phyloP scores from a whole-genome alignment of 208 protist species.

The Wallacemonas rigidus region DNA sequence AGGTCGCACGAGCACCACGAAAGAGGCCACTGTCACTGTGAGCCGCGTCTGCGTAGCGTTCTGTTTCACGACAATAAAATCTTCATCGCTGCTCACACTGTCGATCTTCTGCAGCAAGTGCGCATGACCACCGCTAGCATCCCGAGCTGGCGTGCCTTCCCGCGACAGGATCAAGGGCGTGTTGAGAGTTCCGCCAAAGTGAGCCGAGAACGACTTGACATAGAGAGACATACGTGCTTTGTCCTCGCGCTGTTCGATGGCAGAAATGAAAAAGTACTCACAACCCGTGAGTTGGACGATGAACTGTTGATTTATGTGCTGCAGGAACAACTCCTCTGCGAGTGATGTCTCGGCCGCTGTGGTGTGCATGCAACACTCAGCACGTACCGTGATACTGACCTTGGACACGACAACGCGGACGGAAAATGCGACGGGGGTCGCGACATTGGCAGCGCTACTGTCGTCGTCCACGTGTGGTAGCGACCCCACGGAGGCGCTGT shows the following conservation, averaged over 20 bases:
- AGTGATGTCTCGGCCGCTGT: neutral
- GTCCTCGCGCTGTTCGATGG: conserved; percentile 29
- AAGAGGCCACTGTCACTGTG: conserved; percentile 36
- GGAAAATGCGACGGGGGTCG: neutral
- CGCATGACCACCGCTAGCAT: neutral
- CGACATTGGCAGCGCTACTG: neutral
- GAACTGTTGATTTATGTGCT: conserved; percentile 32
- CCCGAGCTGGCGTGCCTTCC: conserved; percentile 16
- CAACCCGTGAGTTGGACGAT: conserved; percentile 15
- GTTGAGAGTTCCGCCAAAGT: conserved; percentile 52
- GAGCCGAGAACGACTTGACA: conserved; percentile 32
- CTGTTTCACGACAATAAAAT: conserved; percentile 59
- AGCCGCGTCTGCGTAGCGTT: conserved; percentile 54
- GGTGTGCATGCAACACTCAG: neutral
- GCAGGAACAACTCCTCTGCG: conserved; percentile 16
- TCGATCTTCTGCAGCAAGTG: conserved; percentile 7
- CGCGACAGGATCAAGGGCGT: conserved; percentile 52
- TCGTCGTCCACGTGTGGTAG: no score
- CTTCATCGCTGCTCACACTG: conserved; percentile 12
- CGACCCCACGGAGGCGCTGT: neutral
- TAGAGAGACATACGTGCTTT: conserved; percentile 42
- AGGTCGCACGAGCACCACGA: conserved; percentile 47
- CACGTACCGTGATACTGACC: neutral
- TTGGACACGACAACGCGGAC: neutral
- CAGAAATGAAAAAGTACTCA: conserved; percentile 25